Percentiles rank a stretch among this genome's conserved stretches.
These are phyloP conservation scores for Aspergillus coremiiformis DNA, from an alignment of 495 filamentous ascomycete genomes.

Conservation along the genomic window DNA sequence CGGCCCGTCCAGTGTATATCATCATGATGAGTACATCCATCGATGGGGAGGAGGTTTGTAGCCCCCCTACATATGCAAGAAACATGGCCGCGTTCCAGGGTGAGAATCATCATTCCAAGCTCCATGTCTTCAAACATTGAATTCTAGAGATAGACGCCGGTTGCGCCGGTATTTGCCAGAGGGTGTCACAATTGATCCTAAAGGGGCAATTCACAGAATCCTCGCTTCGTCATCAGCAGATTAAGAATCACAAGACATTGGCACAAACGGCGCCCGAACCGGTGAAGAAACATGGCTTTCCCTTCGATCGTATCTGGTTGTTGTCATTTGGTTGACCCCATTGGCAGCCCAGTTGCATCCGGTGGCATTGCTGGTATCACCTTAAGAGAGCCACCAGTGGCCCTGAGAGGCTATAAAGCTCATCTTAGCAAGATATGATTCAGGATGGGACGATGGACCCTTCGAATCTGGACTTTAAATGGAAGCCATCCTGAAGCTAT, in stretches of 20 bases:
- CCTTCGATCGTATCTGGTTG: slow-evolving; percentile 3
- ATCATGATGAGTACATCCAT: no score
- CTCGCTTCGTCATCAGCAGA: slow-evolving; percentile 10
- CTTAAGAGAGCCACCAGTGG: not conserved
- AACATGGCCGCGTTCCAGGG: not conserved
- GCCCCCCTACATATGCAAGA: slow-evolving; percentile 11
- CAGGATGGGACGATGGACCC: not conserved
- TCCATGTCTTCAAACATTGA: not conserved
- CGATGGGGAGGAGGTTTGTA: slow-evolving; percentile 15
- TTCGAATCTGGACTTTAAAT: not conserved
- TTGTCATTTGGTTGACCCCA: slow-evolving; percentile 3
- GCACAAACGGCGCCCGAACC: slow-evolving; percentile 15
- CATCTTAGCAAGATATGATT: not conserved
- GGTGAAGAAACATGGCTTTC: slow-evolving; percentile 11
- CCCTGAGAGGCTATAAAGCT: not conserved
- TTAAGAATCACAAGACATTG: slow-evolving; percentile 17
- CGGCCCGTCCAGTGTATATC: slow-evolving; percentile 11
- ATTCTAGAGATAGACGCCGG: slow-evolving; percentile 15
- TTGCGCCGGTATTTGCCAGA: slow-evolving; percentile 15
- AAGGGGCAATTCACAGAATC: slow-evolving; percentile 13
- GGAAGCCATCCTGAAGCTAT: not conserved
- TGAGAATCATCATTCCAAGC: not conserved
- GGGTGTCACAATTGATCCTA: slow-evolving; percentile 19
- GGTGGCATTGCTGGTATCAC: slow-evolving; percentile 16
- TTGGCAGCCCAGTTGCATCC: slow-evolving; percentile 15